Base-by-base conservation (phyloP, 768 basidiomycete species). In the Clathrus columnatus region DNA sequence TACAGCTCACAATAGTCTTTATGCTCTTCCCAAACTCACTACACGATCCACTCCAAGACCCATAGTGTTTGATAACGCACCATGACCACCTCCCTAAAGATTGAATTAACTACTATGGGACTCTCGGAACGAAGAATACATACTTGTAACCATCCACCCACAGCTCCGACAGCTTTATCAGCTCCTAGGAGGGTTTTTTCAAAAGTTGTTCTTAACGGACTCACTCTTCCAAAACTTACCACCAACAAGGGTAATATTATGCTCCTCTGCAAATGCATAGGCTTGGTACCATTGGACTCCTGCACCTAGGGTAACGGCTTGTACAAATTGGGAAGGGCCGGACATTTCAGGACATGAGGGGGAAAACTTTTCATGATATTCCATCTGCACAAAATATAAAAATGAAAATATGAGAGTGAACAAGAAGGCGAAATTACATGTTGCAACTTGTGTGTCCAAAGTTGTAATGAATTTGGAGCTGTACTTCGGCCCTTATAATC, bases 111-210 rank as follows among this genome's bases (percentile, higher is more conserved):
- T 1, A 18, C 4, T 28, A 18, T 7, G 36, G 1, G 10, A 6
- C 26, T 2, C 11, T 51, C 17, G 30, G 55, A 18, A 48, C 21
- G 14, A 28, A 45, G 28, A 8, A 26, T 5, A 51, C 61, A 6
- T 23, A 67, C 68, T 28, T 65, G 57, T 36, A 66, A 50, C 52
- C 67, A 75, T 26, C 75, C 74, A 0, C 73, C 73, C 4, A 64
- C 64, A 44, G 67, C 63, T 5, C 71, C 74, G 21, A 75, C 66
- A 10, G 69, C 68, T 58, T 66, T 59, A 48, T 64, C 54, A 17
- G 54, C 54, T 11, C 54, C 54, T 55, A 18, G 21, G 20, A 7
- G 27, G 21, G 43, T 21, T 7, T 24, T 18, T 18, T 24, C 27
- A 48, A 23, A 27, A 11, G 10, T 6, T 26, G 21, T 53, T 20